Conservation (phyloP, 768 basidiomycete genomes). For the Pulveroboletus sp. region DNA sequence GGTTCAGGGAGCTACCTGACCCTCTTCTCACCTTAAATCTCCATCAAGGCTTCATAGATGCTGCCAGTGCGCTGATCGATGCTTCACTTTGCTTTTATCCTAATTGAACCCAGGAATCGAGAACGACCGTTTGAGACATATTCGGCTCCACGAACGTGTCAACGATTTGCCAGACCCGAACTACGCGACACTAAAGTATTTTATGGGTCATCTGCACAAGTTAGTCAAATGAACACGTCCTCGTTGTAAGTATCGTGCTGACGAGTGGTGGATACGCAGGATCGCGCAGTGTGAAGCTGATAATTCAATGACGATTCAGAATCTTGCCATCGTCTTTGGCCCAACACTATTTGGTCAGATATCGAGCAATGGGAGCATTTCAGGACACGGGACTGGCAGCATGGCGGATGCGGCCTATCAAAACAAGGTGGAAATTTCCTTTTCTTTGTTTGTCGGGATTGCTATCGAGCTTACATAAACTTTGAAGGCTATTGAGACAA, state of each 20-base stretch:
- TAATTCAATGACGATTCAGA: conserved; percentile 91
- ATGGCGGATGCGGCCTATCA: conserved; percentile 71
- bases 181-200: conserved; percentile 93
- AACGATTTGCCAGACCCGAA: conserved; percentile 99
- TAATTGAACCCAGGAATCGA: conserved; percentile 61
- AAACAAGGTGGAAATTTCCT: conserved; percentile 49
- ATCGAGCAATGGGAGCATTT: conserved; percentile 39
- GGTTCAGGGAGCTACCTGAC: conserved; percentile 94
- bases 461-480: conserved; percentile 8
- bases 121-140: conserved; percentile 91
- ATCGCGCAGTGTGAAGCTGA: conserved; percentile 68
- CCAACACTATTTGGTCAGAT: conserved; percentile 90
- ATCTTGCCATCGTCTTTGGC: conserved; percentile 94
- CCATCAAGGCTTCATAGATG: conserved; percentile 92
- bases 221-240: conserved; percentile 31
- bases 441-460: neutral
- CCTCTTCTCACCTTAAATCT: conserved; percentile 80
- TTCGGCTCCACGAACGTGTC: conserved; percentile 92
- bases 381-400: conserved; percentile 45
- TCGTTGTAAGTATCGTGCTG: conserved; percentile 1
- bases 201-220: conserved; percentile 92
- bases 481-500: conserved; percentile 85
- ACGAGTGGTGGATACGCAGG: conserved; percentile 37
- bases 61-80: conserved; percentile 65
- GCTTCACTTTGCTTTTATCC: neutral